Conservation (phyloP, 2,329 filamentous ascomycete species). For the Ophiostoma triangulosporum region DNA sequence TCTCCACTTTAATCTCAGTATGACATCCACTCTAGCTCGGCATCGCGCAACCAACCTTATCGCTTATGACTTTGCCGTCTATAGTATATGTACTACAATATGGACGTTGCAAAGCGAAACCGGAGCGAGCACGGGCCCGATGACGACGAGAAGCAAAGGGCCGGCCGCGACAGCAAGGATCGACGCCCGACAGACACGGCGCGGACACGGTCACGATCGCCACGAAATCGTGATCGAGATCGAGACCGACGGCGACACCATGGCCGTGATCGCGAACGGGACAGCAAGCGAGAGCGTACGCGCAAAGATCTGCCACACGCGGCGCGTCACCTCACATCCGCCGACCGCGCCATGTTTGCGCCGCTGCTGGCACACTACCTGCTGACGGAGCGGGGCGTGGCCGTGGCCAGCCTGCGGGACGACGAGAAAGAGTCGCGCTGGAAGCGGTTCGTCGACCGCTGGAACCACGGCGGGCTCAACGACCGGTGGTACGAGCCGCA, state of each 20-base stretch:
- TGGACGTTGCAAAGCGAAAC: no score
- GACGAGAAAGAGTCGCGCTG: conserved; percentile 71
- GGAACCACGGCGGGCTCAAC: conserved; percentile 79
- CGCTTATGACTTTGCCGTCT: no score
- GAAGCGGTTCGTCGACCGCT: conserved; percentile 86
- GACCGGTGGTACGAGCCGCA: conserved; percentile 88
- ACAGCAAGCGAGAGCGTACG: no score
- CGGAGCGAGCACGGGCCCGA: no score
- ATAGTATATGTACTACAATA: no score
- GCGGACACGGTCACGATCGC: neutral
- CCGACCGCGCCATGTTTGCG: neutral
- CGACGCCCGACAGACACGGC: no score
- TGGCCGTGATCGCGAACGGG: neutral
- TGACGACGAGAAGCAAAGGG: no score
- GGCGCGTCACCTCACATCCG: neutral
- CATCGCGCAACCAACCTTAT: no score
- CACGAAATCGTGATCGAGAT: neutral
- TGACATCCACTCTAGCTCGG: no score
- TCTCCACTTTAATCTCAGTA: no score
- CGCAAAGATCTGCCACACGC: neutral
- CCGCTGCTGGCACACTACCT: neutral
- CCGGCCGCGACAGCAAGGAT: no score
- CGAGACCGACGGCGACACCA: neutral
- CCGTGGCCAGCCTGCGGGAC: conserved; percentile 24
- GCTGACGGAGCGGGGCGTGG: neutral